phyloP scores from a whole-genome alignment of 352 stramenopile genomes.

The Phytophthora nicotianae region DNA sequence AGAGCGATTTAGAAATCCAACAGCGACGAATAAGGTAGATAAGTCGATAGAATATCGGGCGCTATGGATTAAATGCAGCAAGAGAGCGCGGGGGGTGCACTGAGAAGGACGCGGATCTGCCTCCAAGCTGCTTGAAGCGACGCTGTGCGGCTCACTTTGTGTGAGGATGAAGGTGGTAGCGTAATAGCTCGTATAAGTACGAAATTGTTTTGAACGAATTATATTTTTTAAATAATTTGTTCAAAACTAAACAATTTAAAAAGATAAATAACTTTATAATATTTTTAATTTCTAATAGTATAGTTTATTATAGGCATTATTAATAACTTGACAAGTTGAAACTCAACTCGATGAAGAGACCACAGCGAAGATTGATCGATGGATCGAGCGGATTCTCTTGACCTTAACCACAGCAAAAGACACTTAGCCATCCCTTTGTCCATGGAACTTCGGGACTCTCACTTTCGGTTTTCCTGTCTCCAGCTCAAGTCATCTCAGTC shows the following conservation, averaged over 20 bases:
- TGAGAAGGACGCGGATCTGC: conserved; percentile 1
- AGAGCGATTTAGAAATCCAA: conserved; percentile 3
- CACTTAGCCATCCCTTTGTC: not conserved
- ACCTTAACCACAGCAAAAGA: not conserved
- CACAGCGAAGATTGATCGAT: not conserved
- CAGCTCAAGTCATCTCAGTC: not conserved
- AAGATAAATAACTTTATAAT: too few relatives aligned
- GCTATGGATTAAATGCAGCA: not conserved
- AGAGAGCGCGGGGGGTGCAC: not conserved
- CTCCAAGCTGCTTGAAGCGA: conserved; percentile 28
- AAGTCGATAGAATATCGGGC: not conserved
- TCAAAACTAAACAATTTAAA: too few relatives aligned
- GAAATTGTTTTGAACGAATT: not conserved
- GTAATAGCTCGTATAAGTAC: conserved; percentile 8
- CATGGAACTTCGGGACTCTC: conserved; percentile 1
- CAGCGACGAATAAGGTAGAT: not conserved
- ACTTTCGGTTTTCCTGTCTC: conserved; percentile 25
- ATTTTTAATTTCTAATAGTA: too few relatives aligned
- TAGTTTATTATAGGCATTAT: too few relatives aligned
- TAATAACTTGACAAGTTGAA: too few relatives aligned
- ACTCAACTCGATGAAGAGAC: not conserved
- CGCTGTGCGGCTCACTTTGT: conserved; percentile 6
- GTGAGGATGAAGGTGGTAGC: not conserved
- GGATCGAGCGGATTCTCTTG: not conserved
- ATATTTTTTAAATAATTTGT: too few relatives aligned